These are phyloP conservation scores for Postia placenta DNA, from an alignment of 768 basidiomycete genomes.

Conservation along the genomic window DNA sequence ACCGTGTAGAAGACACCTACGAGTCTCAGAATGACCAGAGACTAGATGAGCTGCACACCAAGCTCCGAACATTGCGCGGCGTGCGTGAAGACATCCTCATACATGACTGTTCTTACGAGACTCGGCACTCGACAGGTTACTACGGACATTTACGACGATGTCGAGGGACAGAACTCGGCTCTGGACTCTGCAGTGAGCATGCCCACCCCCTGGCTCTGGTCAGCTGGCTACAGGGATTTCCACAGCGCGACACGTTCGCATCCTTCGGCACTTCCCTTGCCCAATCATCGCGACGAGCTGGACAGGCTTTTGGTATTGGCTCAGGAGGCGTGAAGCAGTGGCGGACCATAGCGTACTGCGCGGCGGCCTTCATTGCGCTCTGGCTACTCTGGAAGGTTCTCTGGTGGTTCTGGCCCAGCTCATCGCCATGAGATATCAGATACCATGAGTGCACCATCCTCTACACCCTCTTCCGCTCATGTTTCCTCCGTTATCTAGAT, in stretches of 20 bases:
- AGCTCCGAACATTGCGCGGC: constrained; percentile 76
- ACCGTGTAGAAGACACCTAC: constrained; percentile 61
- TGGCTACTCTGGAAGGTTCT: constrained; percentile 21
- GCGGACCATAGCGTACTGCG: constrained; percentile 58
- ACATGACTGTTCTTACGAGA: too few relatives aligned
- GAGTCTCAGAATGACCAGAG: constrained; percentile 83
- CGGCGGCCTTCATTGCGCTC: constrained; percentile 42
- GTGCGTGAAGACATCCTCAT: constrained; percentile 42
- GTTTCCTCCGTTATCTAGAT: neutral
- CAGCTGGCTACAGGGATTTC: neutral
- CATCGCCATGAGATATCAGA: neutral
- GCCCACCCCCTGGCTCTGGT: neutral
- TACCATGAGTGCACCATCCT: neutral
- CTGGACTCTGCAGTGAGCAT: constrained; percentile 68
- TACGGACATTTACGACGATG: constrained; percentile 80
- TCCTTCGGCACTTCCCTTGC: constrained; percentile 57
- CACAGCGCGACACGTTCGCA: constrained; percentile 59
- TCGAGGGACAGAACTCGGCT: constrained; percentile 74
- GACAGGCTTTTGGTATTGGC: constrained; percentile 68
- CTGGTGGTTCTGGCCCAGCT: constrained; percentile 19
- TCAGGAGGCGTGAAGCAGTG: constrained; percentile 63
- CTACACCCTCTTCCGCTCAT: neutral
- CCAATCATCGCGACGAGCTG: constrained; percentile 64
- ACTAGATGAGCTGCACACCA: constrained; percentile 79
- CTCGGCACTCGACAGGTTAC: constrained; percentile 51